Base-by-base conservation (phyloP, 257 asterid genomes). In the Thymus quinquecostatus region DNA sequence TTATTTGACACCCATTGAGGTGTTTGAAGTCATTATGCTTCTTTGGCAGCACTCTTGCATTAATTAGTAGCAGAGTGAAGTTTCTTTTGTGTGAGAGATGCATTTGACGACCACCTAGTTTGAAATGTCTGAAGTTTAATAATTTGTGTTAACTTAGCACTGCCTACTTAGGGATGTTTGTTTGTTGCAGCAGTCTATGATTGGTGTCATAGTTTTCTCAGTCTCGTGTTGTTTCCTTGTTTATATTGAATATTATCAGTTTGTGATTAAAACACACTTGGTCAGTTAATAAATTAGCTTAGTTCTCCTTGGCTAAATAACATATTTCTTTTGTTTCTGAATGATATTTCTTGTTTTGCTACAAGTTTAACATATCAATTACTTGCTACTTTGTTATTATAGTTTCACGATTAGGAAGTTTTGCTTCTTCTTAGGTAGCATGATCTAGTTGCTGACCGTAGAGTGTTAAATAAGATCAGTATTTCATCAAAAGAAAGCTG, bases 151-250 rank as follows among this genome's bases (percentile, higher is more conserved):
- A 11, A 2, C 53, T 27, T 32, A n/a, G 59, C 44, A 29, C 30
- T 34, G 4, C n/a, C 60, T 8, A 33, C 44, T 33, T 48, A 10
- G 40, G 58, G 40, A 57, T 66, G 41, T 38, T 48, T 40, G 48
- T 59, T 65, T 54, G 56, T 8, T 29, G 66, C 60, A 29, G 72
- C 51, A 36, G 64, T 59, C 64, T 14, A 10, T 34, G n/a, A 71
- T 66, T 30, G 4, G 33, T 38, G 32, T 54, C 10, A 6, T 21
- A 41, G 11, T 68, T 33, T 64, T 36, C n/a, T 72, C 2, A 10
- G 58, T 29, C 57, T 54, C 13, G 10, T 36, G 56, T 13, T 44
- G 14, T 43, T 36, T 60, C 43, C 40, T 61, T 33, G 53, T 61
- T 68, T 36, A 51, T 40, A 14, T 41, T 68, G 34, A 6, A 34